Evolutionary conservation across 768 basidiomycete species (phyloP).

Genomic region (Serendipita vermifera): DNA sequence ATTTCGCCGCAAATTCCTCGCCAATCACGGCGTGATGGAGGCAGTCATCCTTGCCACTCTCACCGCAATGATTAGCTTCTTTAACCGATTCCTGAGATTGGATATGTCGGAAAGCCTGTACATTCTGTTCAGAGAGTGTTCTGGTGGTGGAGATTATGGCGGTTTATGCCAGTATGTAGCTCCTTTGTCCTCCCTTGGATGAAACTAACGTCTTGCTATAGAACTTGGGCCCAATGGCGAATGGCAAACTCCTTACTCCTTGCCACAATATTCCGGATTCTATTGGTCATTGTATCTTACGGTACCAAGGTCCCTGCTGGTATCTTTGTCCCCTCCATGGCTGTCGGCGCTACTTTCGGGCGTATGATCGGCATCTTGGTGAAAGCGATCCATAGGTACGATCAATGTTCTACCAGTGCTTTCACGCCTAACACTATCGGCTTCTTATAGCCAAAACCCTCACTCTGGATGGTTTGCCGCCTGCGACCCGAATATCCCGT

Average conservation of each 20-base stretch:
- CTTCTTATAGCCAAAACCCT: slow-evolving; percentile 56
- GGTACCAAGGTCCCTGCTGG: slow-evolving; percentile 95
- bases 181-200: neutral
- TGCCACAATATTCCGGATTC: slow-evolving; percentile 79
- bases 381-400: slow-evolving; percentile 77
- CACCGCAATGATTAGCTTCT: slow-evolving; percentile 86
- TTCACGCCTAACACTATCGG: neutral
- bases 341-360: slow-evolving; percentile 92
- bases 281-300: slow-evolving; percentile 82
- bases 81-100: slow-evolving; percentile 85
- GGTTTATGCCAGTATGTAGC: slow-evolving; percentile 85
- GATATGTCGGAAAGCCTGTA: slow-evolving; percentile 98
- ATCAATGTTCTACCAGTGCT: too few species aligned
- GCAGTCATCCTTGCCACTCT: slow-evolving; percentile 75
- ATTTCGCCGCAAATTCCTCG: slow-evolving; percentile 83
- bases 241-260: slow-evolving; percentile 87
- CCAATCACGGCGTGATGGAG: slow-evolving; percentile 73
- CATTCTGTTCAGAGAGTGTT: slow-evolving; percentile 90
- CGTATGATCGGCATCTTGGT: slow-evolving; percentile 95
- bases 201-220: slow-evolving; percentile 23
- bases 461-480: slow-evolving; percentile 77
- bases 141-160: slow-evolving; percentile 80
- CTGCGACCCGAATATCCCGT: slow-evolving; percentile 84
- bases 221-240: slow-evolving; percentile 82
- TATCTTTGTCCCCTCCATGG: slow-evolving; percentile 99